Evolutionary conservation across 768 basidiomycete genomes (phyloP).

Genomic region (Lenzites betulinus): DNA sequence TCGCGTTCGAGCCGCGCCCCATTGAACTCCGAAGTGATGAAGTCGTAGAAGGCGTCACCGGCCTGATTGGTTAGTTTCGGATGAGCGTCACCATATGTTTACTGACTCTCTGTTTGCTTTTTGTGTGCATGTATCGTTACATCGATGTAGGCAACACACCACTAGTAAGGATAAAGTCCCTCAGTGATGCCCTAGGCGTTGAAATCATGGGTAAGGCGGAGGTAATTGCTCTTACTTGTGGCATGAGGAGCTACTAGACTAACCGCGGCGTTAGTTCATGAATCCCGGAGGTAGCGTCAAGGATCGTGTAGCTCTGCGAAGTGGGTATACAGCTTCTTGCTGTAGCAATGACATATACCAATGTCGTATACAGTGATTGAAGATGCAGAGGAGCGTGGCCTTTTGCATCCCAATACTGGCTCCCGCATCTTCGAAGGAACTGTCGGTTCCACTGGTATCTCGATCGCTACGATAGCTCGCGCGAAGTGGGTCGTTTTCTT

Average conservation of each 20-base stretch:
- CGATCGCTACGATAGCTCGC: constrained; percentile 88
- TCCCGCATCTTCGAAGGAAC: constrained; percentile 98
- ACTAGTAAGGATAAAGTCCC: constrained; percentile 83
- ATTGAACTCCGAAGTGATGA: constrained; percentile 79
- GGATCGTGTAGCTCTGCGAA: constrained; percentile 92
- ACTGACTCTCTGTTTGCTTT: background rate
- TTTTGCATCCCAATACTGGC: constrained; percentile 82
- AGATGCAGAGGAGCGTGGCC: constrained; percentile 83
- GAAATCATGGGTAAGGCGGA: constrained; percentile 97
- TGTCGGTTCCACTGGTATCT: constrained; percentile 94
- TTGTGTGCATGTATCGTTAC: background rate
- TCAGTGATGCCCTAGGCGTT: constrained; percentile 89
- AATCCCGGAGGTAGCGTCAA: constrained; percentile 99
- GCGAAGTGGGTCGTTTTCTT: constrained; percentile 59
- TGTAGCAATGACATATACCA: background rate
- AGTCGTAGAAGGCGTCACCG: constrained; percentile 76
- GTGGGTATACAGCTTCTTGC: constrained; percentile 56
- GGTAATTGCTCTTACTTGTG: constrained; percentile 35
- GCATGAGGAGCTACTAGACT: background rate
- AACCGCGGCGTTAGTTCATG: constrained; percentile 59
- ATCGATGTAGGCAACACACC: constrained; percentile 83
- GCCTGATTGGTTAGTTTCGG: constrained; percentile 67
- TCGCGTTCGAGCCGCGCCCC: constrained; percentile 47
- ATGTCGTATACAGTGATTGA: constrained; percentile 70
- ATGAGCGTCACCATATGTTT: background rate